phyloP scores from a whole-genome alignment of 2,329 filamentous ascomycete species.

The Bipolaris victoriae region DNA sequence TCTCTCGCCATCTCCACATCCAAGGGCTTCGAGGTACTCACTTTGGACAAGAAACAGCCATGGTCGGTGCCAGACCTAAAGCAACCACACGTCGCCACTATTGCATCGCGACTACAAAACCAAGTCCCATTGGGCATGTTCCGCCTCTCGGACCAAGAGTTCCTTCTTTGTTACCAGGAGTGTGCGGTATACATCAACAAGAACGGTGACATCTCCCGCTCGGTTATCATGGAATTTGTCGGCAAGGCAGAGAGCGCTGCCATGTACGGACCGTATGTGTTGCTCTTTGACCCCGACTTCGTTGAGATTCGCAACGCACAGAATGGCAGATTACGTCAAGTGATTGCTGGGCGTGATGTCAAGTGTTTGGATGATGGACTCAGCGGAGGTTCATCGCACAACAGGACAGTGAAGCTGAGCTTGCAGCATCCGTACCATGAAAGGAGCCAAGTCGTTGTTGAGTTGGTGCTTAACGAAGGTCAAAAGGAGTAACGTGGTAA shows the following conservation, averaged over 20 bases:
- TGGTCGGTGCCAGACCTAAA: slow-evolving; percentile 91
- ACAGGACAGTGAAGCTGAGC: slow-evolving; percentile 87
- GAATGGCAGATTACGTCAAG: slow-evolving; percentile 90
- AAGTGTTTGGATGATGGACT: slow-evolving; percentile 78
- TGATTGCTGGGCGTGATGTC: slow-evolving; percentile 90
- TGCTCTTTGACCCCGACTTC: slow-evolving; percentile 95
- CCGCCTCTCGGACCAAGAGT: slow-evolving; percentile 78
- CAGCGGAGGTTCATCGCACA: slow-evolving; percentile 46
- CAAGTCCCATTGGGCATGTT: slow-evolving; percentile 96
- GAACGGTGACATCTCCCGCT: slow-evolving; percentile 91
- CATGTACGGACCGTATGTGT: slow-evolving; percentile 87
- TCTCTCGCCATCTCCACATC: slow-evolving; percentile 90
- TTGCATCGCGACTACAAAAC: slow-evolving; percentile 80
- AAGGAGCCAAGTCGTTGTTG: slow-evolving; percentile 84
- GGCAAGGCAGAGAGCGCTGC: slow-evolving; percentile 86
- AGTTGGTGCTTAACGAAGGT: slow-evolving; percentile 90
- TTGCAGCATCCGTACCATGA: slow-evolving; percentile 92
- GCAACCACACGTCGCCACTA: slow-evolving; percentile 78
- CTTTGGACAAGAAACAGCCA: slow-evolving; percentile 94
- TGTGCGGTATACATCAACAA: slow-evolving; percentile 98
- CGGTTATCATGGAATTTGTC: slow-evolving; percentile 98
- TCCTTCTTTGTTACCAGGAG: slow-evolving; percentile 91
- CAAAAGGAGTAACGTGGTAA: slow-evolving; percentile 59
- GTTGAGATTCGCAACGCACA: slow-evolving; percentile 97
- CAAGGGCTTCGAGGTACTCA: slow-evolving; percentile 94